Conservation (phyloP, 2,329 filamentous ascomycete species). For the Curvularia spicifera region DNA sequence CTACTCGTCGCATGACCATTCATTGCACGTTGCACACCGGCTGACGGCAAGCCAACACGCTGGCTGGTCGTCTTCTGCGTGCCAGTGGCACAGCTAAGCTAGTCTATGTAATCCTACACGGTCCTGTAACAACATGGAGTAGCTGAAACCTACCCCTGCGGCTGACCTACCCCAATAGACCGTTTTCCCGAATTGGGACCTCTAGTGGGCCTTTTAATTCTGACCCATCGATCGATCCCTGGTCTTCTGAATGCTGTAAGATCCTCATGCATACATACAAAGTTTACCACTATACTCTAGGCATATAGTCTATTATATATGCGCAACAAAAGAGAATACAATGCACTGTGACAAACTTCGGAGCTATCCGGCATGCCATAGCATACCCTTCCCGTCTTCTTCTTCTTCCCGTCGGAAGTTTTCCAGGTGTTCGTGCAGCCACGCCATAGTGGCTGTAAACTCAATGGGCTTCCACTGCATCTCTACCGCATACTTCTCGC, state of each 20-base stretch:
- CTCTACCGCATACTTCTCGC: slow-evolving; percentile 40
- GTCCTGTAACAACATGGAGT: slow-evolving; percentile 23
- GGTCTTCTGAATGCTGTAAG: slow-evolving; percentile 17
- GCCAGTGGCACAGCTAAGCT: slow-evolving; percentile 13
- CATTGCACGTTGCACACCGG: slow-evolving; percentile 1
- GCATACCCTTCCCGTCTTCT: slow-evolving; percentile 35
- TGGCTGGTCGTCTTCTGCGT: neutral
- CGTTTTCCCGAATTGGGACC: slow-evolving; percentile 12
- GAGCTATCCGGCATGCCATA: slow-evolving; percentile 37
- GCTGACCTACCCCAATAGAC: slow-evolving; percentile 24
- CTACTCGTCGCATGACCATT: neutral
- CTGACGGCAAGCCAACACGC: neutral
- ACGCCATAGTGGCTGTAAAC: slow-evolving; percentile 37
- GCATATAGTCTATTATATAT: slow-evolving; percentile 5
- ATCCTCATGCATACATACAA: slow-evolving; percentile 12
- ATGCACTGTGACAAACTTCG: neutral
- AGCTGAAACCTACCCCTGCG: slow-evolving; percentile 23
- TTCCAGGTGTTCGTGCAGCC: slow-evolving; percentile 39
- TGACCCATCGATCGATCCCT: slow-evolving; percentile 16
- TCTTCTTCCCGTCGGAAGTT: slow-evolving; percentile 36
- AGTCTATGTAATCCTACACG: slow-evolving; percentile 26
- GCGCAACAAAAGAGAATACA: slow-evolving; percentile 3
- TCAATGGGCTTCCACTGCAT: slow-evolving; percentile 44
- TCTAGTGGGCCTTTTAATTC: slow-evolving; percentile 11
- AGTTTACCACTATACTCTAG: slow-evolving; percentile 9